Base-by-base conservation (phyloP, 768 basidiomycete species). In the Agaricus blazei region DNA sequence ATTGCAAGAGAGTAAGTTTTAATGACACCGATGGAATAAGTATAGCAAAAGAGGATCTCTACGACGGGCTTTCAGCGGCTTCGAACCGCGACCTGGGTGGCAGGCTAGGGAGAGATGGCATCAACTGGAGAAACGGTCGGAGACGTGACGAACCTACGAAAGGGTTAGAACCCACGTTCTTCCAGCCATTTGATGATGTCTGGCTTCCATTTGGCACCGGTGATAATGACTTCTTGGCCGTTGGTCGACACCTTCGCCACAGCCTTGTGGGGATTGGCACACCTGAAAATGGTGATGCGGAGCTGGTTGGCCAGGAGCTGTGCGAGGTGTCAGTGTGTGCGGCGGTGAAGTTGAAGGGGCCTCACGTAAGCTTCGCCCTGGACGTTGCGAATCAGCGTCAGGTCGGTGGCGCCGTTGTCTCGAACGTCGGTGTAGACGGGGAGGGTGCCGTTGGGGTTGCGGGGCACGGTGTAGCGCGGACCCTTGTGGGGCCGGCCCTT, bases 391-490 rank as follows among this genome's bases (percentile, higher is more conserved):
- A 92, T 75, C 44, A 79, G 74, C 43, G 86, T 68, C 36, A 80
- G 71, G 58, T 81, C 71, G 53, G 82, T 79, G 3, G 83, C 79
- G 56, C 85, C 80, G 29, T 70, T 81, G 65, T 86, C 88, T 59
- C 85, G 82, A 44, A 88, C 65, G 65, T 90, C 86, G 28, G 85
- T 80, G 67, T 90, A 90, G 26, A 92, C 86, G 43, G 89, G 88
- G 29, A 91, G 75, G 47, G 79, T 78, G 31, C 87, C 85, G 48
- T 76, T 76, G 46, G 79, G 67, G 67, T 88, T 90, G 58, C 89
- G 80, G 23, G 81, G 78, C 44, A 92, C 74, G 58, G 78, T 80
- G 70, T 89, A 92, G 28, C 70, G 64, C 46, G 67, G 60, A 26
- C 53, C 62, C 24, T 4, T 45, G 44, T n/a, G 11, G 44, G 11